Evolutionary conservation across 345 rosid species (phyloP), one percentile per base, ranked within the genome.

Genomic region (Citrus inodora): DNA sequence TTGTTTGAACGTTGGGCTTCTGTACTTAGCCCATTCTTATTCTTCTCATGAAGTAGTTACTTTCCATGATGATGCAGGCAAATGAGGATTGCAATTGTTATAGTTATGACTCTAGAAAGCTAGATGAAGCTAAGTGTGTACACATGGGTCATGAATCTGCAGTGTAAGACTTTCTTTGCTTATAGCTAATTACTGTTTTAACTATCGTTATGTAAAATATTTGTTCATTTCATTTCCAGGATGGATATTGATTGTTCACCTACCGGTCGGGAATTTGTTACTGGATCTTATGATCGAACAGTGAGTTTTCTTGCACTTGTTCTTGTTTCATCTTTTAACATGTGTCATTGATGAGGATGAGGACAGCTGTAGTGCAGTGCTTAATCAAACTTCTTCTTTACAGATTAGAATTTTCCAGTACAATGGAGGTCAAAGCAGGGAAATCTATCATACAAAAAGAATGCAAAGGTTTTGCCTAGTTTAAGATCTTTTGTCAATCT

Each of bases 81-180:
- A 97, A 94, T 87, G 99, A 97, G 86, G 99, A 96, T 85, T 89
- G 92, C 82, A 92, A 82, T 78, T 94, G 98, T 85, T 94, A 97
- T 82, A 94, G 98, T 75, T 97, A 87, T 81, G 98, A 97, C 78
- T 85, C 90, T 76, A 89, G 99, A 83, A 97, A 94, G 84, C 73
- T 93, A 85, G 89, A 87, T 2, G 98, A 93, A 82, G 95, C 98
- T 71, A 92, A 90, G 85, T 91, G 93, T 77, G 99, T 97, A 60
- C 99, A 97, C 86, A 89, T 89, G 87, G 98, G 91, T 85, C 99
- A 97, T 83, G 99, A 94, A 82, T 94, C 99, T 88, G 94, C 99
- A 71, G 99, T 97, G 98, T 97, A 91, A 87, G 95, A 82, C 78
- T 48, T 81, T 80, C 46, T 55, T 19, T 60, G 22, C 35, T 48